Evolutionary conservation across 2,329 filamentous ascomycete genomes (phyloP).

Genomic region (Diaporthe caulivora): DNA sequence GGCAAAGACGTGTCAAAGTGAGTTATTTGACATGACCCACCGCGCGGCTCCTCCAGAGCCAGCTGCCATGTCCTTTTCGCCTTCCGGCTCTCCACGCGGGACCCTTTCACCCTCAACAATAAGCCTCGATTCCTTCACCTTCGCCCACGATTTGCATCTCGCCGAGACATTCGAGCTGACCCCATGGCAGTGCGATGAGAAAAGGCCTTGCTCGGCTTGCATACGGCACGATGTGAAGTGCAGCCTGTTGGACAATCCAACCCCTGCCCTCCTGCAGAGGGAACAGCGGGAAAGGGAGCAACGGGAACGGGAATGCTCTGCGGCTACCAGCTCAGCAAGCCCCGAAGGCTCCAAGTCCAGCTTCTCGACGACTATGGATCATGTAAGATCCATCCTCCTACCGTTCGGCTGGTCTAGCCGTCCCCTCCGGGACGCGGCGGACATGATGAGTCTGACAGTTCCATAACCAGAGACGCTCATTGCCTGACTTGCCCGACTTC

Average conservation of each 20-base stretch:
- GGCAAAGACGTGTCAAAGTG: constrained; percentile 43
- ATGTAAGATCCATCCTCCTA: constrained; percentile 29
- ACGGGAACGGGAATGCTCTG: not conserved
- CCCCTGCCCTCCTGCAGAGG: constrained; percentile 17
- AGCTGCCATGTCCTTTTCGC: not conserved
- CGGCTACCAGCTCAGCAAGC: constrained; percentile 22
- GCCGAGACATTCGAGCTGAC: constrained; percentile 13
- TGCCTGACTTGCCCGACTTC: constrained; percentile 34
- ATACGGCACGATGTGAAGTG: constrained; percentile 41
- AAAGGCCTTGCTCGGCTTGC: constrained; percentile 43
- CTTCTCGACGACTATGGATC: constrained; percentile 29
- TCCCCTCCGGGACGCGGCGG: not conserved
- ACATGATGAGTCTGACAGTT: constrained; percentile 19
- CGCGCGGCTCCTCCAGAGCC: not conserved
- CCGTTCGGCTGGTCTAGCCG: not conserved
- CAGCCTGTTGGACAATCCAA: constrained; percentile 40
- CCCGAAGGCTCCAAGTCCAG: constrained; percentile 48
- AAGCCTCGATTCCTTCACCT: not conserved
- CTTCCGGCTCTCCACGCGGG: not conserved
- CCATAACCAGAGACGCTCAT: constrained; percentile 30
- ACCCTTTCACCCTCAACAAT: constrained; percentile 6
- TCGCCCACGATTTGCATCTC: not conserved
- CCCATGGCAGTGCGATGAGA: constrained; percentile 41
- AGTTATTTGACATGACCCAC: constrained; percentile 14
- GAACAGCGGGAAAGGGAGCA: constrained; percentile 16